phyloP scores from a whole-genome alignment of 202 grass and related monocot genomes.

The Zoysia matrella region DNA sequence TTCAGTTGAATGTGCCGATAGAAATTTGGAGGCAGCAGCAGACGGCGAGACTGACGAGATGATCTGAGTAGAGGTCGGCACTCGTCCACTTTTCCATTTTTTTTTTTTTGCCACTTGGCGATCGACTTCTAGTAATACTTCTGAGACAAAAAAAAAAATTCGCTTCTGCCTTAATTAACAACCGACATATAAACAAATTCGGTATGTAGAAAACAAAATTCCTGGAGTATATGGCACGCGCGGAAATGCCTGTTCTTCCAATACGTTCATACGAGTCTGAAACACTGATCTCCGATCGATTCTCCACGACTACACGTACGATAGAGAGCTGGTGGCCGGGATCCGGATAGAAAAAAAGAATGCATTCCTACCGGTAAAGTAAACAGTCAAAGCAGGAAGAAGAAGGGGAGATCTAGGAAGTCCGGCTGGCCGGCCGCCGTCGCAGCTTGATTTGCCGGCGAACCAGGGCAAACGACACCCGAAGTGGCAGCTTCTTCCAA shows the following conservation, averaged over 20 bases:
- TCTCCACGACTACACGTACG: neutral
- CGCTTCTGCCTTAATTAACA: too few species aligned
- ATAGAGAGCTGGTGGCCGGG: too few species aligned
- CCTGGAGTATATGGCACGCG: neutral
- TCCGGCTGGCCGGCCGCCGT: neutral
- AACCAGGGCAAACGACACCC: neutral
- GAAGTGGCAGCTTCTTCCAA: neutral
- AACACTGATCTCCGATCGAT: neutral
- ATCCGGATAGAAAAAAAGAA: neutral
- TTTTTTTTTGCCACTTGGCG: neutral
- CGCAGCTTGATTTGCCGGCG: neutral
- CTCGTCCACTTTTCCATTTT: neutral
- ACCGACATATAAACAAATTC: too few species aligned
- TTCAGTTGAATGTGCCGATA: neutral
- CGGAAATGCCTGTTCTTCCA: neutral
- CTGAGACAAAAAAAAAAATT: too few species aligned
- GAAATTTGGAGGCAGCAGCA: constrained; percentile 28
- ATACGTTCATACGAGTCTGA: neutral
- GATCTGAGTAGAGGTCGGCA: neutral
- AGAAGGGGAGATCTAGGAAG: neutral
- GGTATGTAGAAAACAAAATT: too few species aligned
- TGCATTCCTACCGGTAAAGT: neutral
- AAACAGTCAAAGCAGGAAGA: neutral
- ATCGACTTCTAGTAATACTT: too few species aligned
- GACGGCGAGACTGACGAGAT: neutral